Evolutionary conservation across 805 yeast genomes (phyloP).

Genomic region (Hanseniaspora mollemarum): DNA sequence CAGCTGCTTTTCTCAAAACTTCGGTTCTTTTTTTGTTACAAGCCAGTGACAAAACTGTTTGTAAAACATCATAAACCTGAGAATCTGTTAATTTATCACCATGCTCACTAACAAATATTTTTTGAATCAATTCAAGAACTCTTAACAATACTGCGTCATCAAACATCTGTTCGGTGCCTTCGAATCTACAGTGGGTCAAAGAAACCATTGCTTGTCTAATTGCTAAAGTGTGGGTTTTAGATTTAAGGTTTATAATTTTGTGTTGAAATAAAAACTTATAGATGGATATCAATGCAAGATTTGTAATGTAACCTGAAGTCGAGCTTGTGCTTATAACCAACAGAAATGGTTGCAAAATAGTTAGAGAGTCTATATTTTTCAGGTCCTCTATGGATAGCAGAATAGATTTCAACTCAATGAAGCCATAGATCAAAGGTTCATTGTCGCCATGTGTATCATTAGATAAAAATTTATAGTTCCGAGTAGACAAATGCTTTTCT

Average conservation of each 20-base stretch:
- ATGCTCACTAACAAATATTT: conserved; percentile 14
- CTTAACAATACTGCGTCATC: conserved; percentile 85
- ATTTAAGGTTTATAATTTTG: conserved; percentile 46
- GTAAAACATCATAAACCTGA: conserved; percentile 74
- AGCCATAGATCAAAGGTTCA: conserved; percentile 63
- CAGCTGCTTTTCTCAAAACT: conserved; percentile 79
- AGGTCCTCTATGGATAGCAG: conserved; percentile 45
- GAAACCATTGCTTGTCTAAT: conserved; percentile 40
- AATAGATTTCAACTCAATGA: conserved; percentile 65
- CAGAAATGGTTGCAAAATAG: conserved; percentile 76
- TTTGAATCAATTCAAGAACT: conserved; percentile 53
- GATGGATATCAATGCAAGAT: conserved; percentile 64
- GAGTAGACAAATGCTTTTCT: conserved; percentile 15
- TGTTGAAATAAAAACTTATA: conserved; percentile 56
- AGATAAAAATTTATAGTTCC: conserved; percentile 13
- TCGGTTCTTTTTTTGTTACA: conserved; percentile 88
- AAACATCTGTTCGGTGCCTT: conserved; percentile 81
- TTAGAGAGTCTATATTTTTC: conserved; percentile 52
- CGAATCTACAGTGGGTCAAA: conserved; percentile 87
- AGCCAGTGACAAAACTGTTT: conserved; percentile 82
- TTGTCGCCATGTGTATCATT: conserved; percentile 26
- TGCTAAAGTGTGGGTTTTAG: conserved; percentile 52
- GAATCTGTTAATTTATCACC: conserved; percentile 66
- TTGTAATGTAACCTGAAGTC: conserved; percentile 77
- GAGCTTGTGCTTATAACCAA: conserved; percentile 71